Evolutionary conservation across 73 alveolate genomes (phyloP), one percentile per base, ranked within the genome.

Genomic region (Symbiodinium pilosum): DNA sequence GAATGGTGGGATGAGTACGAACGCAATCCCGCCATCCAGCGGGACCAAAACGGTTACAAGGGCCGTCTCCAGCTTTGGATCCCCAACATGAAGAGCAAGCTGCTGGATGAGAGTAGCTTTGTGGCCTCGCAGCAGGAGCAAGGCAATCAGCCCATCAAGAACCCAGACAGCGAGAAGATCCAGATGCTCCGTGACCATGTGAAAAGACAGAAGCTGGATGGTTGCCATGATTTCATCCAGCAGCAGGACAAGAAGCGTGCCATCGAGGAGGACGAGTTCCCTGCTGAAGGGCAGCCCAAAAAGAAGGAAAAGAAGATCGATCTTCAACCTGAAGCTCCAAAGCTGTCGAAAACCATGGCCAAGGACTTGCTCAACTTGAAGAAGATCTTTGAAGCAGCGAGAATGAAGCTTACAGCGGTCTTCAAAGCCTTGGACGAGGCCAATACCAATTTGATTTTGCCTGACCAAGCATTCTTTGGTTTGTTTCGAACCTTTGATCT

Each of bases 1-100:
- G 36, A 20, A 28, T 85, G 75, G 93, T 85, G 93, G 93, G 32
- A 47, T 38, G 81, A 85, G 32, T 2, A 21, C 20, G n/a, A 24
- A 34, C 47, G 44, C 16, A 16, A 85, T 32, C 93, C 83, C 8
- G 16, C 36, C 7, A n/a, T 85, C 21, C 24, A 47, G 38, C 28
- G 83, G 54, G 93, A 85, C 73, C 51, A 43, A 20, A 68, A 85
- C 34, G 93, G 93, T 32, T 21, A 7, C 38, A 85, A 85, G 38
- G 93, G 93, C 73, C 93, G 93, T 0, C 0, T 47, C 36, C 93
- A 85, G 93, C 77, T 85, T 18, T 85, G 47, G 77, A 44, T 85
- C 44, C 93, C 93, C 5, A 44, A 24, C n/a, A 26, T 39, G 47
- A 34, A 21, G 3, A 43, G 44, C 81, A 34, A 34, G 36, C 0